Base-by-base conservation (phyloP, 257 asterid species). In the Anisodus tanguticus region DNA sequence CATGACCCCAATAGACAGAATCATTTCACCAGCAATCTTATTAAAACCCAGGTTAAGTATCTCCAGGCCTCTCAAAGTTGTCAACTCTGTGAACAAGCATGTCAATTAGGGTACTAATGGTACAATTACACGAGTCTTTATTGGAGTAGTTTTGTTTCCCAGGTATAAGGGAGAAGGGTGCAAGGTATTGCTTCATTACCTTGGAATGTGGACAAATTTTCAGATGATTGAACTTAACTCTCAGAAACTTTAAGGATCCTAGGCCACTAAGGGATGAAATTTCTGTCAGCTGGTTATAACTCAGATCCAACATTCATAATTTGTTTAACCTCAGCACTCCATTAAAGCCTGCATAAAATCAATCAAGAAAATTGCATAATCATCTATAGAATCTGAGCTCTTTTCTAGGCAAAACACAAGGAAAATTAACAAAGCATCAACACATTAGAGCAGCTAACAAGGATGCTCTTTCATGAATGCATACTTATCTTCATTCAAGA, bases 251-350 rank as follows among this genome's bases (percentile, higher is more conserved):
- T 26, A 84, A 60, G 4, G 84, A 87, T 10, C 22, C 37, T 26
- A 62, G 15, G 60, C 55, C 53, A 31, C 55, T 67, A 22, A 87
- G 53, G 4, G 83, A 26, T 76, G 87, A 87, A 76, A 84, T 84
- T 80, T 76, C 62, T 9, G 81, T 39, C 0, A 87, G 59, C 16
- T 6, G 49, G 15, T 55, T 26, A 1, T 3, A 11, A 54, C 59
- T 54, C 59, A 54, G 59, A 54, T 54, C 59, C 59, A 54, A 54
- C 4, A 54, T 54, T 54, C 2, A 16, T 54, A 54, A 54, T 54
- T 54, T 54, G 16, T 54, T 54, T 54, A 54, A 54, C 58, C 16
- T 53, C 58, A 53, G 16, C 0, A 53, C 58, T 53, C 58, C 58
- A 11, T 53, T 10, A 1, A 53, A 53, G 16, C 58, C 58, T 53